phyloP scores from a whole-genome alignment of 768 basidiomycete species.

The Termitomyces sp. region DNA sequence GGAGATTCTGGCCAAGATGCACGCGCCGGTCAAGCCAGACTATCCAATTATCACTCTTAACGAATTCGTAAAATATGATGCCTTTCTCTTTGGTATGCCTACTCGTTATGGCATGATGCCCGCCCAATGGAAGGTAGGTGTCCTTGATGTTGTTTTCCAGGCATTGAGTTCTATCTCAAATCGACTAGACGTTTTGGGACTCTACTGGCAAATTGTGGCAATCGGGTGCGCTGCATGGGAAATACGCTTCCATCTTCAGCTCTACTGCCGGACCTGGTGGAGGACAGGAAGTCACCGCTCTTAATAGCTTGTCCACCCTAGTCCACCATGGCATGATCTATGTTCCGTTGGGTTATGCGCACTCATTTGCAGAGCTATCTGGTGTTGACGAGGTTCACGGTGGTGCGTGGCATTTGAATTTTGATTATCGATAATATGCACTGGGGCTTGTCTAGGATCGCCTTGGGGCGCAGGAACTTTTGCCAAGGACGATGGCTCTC shows the following conservation, averaged over 20 bases:
- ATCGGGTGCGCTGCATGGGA: constrained; percentile 59
- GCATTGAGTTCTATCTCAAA: not conserved
- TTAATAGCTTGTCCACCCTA: constrained; percentile 50
- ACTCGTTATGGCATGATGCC: constrained; percentile 81
- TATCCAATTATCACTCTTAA: constrained; percentile 63
- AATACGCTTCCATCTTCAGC: constrained; percentile 70
- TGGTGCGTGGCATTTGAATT: constrained; percentile 30
- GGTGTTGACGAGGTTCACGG: constrained; percentile 51
- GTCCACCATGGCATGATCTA: constrained; percentile 68
- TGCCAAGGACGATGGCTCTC: constrained; percentile 46
- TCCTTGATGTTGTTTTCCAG: not conserved
- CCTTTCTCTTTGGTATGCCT: constrained; percentile 69
- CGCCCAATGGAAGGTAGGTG: constrained; percentile 67
- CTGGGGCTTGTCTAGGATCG: constrained; percentile 41
- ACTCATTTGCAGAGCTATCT: constrained; percentile 31
- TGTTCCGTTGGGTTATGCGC: constrained; percentile 66
- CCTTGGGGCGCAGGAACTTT: constrained; percentile 78
- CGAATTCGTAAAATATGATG: constrained; percentile 56
- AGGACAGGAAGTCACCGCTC: constrained; percentile 63
- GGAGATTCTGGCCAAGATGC: constrained; percentile 62
- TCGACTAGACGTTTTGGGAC: constrained; percentile 71
- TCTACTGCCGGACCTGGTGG: constrained; percentile 68
- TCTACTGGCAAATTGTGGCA: constrained; percentile 64
- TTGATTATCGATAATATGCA: not conserved
- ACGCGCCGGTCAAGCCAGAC: constrained; percentile 63